These are phyloP conservation scores for Nigrospora osmanthi DNA, from an alignment of 2,329 filamentous ascomycete genomes.

Conservation along the genomic window DNA sequence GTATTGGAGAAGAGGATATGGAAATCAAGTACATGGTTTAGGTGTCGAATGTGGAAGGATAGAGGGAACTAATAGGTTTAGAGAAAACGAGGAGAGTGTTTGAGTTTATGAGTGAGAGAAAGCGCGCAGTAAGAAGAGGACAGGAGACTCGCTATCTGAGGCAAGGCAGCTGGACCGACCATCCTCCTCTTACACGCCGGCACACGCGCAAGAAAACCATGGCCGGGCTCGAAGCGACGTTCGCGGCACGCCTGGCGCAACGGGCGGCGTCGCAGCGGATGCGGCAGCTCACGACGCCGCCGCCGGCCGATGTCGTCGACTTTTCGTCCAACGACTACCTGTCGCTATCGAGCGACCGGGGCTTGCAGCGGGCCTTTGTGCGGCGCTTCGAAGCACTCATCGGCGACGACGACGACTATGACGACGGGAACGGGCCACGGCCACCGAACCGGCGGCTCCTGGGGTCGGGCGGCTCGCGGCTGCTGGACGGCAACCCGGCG, in stretches of 20 bases:
- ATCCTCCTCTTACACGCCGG: too few species aligned
- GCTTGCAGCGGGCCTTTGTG: constrained; percentile 58
- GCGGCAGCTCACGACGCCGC: constrained; percentile 46
- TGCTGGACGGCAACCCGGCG: constrained; percentile 42
- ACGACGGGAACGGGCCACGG: neutral
- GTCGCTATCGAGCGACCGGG: constrained; percentile 52
- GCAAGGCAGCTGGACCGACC: too few species aligned
- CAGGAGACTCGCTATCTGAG: too few species aligned
- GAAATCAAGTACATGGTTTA: too few species aligned
- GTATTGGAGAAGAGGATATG: too few species aligned
- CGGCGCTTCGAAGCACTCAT: constrained; percentile 3
- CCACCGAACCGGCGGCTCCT: constrained; percentile 4
- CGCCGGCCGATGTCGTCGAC: constrained; percentile 62
- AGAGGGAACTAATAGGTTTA: too few species aligned
- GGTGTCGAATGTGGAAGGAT: too few species aligned
- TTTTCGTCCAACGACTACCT: constrained; percentile 77
- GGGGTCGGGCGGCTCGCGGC: constrained; percentile 45
- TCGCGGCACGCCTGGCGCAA: constrained; percentile 11
- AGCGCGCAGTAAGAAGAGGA: too few species aligned
- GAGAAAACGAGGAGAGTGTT: too few species aligned
- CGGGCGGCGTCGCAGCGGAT: constrained; percentile 25
- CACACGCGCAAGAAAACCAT: neutral
- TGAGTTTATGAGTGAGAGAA: too few species aligned
- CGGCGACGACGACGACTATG: neutral
- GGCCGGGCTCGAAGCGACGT: constrained; percentile 10